Evolutionary conservation across 2,329 filamentous ascomycete genomes (phyloP).

Genomic region (Waltergamsia citrina): DNA sequence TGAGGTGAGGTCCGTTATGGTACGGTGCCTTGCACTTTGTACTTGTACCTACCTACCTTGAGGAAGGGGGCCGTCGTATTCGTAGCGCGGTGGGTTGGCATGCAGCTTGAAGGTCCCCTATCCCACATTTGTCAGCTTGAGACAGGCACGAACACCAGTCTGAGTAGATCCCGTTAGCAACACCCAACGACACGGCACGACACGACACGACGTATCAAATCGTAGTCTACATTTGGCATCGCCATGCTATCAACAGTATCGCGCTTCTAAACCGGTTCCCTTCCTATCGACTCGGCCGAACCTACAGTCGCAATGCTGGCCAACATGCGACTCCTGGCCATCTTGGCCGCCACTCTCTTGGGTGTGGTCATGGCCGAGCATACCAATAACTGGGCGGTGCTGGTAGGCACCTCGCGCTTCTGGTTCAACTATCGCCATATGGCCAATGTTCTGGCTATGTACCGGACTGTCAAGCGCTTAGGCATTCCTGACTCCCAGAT

Average conservation of each 20-base stretch:
- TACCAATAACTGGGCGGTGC: conserved; percentile 97
- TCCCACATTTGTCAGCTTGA: too few relatives aligned
- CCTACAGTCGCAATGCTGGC: neutral
- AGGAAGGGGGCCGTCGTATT: too few relatives aligned
- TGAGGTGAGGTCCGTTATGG: too few relatives aligned
- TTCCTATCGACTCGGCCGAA: too few relatives aligned
- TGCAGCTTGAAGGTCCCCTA: too few relatives aligned
- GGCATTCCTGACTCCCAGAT: conserved; percentile 98
- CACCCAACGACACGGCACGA: neutral
- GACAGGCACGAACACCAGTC: too few relatives aligned
- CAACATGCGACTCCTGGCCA: neutral
- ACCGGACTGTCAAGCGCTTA: conserved; percentile 94
- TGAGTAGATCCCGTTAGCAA: too few relatives aligned
- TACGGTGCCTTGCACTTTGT: too few relatives aligned
- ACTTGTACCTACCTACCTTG: too few relatives aligned
- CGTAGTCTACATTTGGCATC: too few relatives aligned
- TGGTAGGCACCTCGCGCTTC: conserved; percentile 97
- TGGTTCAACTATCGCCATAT: conserved; percentile 99
- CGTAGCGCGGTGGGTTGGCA: too few relatives aligned
- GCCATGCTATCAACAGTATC: neutral
- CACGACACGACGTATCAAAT: too few relatives aligned
- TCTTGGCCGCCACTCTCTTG: conserved; percentile 29
- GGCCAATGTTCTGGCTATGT: conserved; percentile 93
- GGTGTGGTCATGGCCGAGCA: conserved; percentile 56
- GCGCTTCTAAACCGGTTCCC: neutral